Evolutionary conservation across 805 yeast species (phyloP).

Genomic region (Cyberlindnera samutprakarnensis): DNA sequence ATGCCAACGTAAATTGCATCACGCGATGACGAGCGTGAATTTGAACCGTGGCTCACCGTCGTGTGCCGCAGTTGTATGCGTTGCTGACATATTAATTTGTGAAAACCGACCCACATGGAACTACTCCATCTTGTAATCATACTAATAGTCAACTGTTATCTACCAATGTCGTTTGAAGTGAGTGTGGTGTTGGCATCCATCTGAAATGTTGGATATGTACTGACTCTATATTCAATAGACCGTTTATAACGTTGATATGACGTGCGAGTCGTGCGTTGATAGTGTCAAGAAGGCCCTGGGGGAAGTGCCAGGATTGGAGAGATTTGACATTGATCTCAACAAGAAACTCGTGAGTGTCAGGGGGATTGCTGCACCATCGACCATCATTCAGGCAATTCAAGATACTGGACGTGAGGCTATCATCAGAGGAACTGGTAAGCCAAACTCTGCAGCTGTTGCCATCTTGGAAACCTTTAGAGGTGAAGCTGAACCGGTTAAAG

Average conservation of each 20-base stretch:
- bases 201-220: too few relatives aligned
- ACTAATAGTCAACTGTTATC: too few relatives aligned
- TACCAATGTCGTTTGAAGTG: slow-evolving; percentile 16
- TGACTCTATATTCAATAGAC: slow-evolving; percentile 30
- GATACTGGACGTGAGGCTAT: slow-evolving; percentile 81
- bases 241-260: slow-evolving; percentile 81
- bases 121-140: too few relatives aligned
- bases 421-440: slow-evolving; percentile 82
- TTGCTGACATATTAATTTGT: too few relatives aligned
- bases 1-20: not conserved
- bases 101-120: too few relatives aligned
- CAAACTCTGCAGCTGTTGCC: slow-evolving; percentile 87
- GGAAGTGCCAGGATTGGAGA: slow-evolving; percentile 40
- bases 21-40: too few relatives aligned
- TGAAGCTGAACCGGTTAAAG: slow-evolving; percentile 57
- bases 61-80: too few relatives aligned
- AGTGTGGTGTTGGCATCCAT: slow-evolving; percentile 1
- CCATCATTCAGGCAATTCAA: slow-evolving; percentile 60
- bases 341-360: slow-evolving; percentile 57
- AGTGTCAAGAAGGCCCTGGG: slow-evolving; percentile 36
- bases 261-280: slow-evolving; percentile 46
- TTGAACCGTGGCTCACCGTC: too few relatives aligned
- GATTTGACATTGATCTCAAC: slow-evolving; percentile 48
- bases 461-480: slow-evolving; percentile 68
- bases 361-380: slow-evolving; percentile 73